Percentiles rank a stretch among this genome's conserved stretches.
Evolutionary conservation across 176 grass and related monocot genomes (phyloP).

Genomic region (Juncus effusus): DNA sequence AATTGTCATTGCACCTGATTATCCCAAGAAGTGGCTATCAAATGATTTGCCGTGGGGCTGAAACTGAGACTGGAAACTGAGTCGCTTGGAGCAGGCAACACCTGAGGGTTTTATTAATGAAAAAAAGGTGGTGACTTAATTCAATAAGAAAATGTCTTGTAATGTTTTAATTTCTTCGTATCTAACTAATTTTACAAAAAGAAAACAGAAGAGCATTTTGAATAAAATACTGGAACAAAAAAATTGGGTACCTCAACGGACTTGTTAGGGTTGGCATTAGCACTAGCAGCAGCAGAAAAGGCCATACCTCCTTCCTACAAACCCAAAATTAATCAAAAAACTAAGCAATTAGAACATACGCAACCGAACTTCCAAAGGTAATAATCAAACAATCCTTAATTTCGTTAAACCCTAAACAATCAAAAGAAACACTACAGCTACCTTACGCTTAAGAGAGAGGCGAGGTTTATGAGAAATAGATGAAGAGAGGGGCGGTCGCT

Average conservation of each 20-base stretch:
- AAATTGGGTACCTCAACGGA: constrained; percentile 14
- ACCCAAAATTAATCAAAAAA: neutral
- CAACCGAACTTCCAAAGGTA: too few relatives aligned
- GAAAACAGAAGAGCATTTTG: too few relatives aligned
- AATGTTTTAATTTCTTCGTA: too few relatives aligned
- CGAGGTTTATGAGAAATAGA: too few relatives aligned
- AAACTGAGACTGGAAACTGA: constrained; percentile 81
- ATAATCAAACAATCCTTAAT: too few relatives aligned
- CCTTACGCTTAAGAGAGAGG: too few relatives aligned
- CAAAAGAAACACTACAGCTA: too few relatives aligned
- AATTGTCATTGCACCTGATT: constrained; percentile 44
- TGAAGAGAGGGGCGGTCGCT: too few relatives aligned
- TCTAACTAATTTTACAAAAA: too few relatives aligned
- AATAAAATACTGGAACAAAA: too few relatives aligned
- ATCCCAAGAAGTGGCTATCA: constrained; percentile 84
- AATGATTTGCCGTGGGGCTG: constrained; percentile 68
- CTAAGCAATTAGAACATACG: neutral
- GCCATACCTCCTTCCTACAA: neutral
- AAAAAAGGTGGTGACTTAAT: neutral
- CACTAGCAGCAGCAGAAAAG: neutral
- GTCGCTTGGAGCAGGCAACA: constrained; percentile 39
- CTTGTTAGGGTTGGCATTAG: constrained; percentile 27
- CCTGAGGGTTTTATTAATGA: constrained; percentile 9
- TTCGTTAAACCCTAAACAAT: too few relatives aligned
- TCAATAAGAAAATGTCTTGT: neutral